Conservation (phyloP, 2,329 filamentous ascomycete species). For the Lachnellula suecica region DNA sequence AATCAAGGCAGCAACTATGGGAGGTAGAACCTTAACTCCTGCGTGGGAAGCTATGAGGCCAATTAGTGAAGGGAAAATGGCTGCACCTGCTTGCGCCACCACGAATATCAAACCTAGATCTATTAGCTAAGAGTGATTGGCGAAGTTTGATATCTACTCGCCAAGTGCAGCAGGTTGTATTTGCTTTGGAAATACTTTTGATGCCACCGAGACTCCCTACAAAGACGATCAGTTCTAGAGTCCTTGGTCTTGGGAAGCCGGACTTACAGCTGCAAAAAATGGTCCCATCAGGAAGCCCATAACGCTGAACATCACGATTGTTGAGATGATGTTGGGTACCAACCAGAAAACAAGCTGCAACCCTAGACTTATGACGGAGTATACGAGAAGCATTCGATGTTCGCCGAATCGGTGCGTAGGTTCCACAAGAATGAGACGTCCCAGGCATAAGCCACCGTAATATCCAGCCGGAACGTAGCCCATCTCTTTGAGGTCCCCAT, state of each 20-base stretch:
- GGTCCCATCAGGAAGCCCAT: slow-evolving; percentile 59
- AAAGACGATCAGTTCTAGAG: too few relatives aligned
- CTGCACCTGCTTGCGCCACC: slow-evolving; percentile 54
- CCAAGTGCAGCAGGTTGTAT: slow-evolving; percentile 48
- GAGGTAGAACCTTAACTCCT: slow-evolving; percentile 50
- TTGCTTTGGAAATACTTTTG: slow-evolving; percentile 49
- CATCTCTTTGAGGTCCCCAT: slow-evolving; percentile 54
- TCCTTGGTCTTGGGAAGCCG: too few relatives aligned
- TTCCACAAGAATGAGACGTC: slow-evolving; percentile 56
- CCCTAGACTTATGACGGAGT: slow-evolving; percentile 48
- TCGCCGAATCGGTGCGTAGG: slow-evolving; percentile 59
- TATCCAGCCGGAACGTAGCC: slow-evolving; percentile 63
- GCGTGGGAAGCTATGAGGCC: slow-evolving; percentile 46
- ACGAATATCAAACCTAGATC: slow-evolving; percentile 51
- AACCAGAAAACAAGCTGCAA: slow-evolving; percentile 62
- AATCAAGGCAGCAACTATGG: slow-evolving; percentile 49
- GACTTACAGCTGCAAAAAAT: slow-evolving; percentile 53
- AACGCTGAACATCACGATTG: slow-evolving; percentile 52
- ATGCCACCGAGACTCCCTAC: slow-evolving; percentile 54
- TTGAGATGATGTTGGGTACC: slow-evolving; percentile 45
- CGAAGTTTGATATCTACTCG: slow-evolving; percentile 16
- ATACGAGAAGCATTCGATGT: slow-evolving; percentile 55
- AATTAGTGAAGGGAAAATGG: slow-evolving; percentile 54
- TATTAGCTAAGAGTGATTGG: slow-evolving; percentile 1
- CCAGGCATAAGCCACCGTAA: slow-evolving; percentile 56